phyloP scores from a whole-genome alignment of 805 yeast species.

The Debaryomyces maramus region DNA sequence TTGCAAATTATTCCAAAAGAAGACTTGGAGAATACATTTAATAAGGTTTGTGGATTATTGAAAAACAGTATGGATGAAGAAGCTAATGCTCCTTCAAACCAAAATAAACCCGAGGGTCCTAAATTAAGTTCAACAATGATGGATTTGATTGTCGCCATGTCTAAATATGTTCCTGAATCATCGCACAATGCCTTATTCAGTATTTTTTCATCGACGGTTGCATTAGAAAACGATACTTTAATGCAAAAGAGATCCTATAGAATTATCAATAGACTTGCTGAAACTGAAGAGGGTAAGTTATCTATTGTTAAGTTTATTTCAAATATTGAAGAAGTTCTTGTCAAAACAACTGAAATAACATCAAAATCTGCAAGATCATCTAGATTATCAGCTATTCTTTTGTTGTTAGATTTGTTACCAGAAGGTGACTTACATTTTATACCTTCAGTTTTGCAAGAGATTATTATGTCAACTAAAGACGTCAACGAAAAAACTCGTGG shows the following conservation, averaged over 20 bases:
- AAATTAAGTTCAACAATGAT: constrained; percentile 78
- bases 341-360: constrained; percentile 57
- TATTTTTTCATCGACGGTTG: constrained; percentile 72
- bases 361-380: constrained; percentile 78
- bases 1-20: constrained; percentile 64
- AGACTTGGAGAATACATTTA: constrained; percentile 74
- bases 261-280: constrained; percentile 67
- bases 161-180: constrained; percentile 72
- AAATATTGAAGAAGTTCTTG: constrained; percentile 60
- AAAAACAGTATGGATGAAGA: constrained; percentile 72
- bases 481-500: constrained; percentile 90
- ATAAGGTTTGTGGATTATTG: constrained; percentile 79
- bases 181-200: constrained; percentile 72
- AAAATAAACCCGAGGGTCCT: constrained; percentile 39
- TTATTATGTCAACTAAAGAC: constrained; percentile 87
- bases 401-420: constrained; percentile 65
- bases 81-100: constrained; percentile 26
- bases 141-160: constrained; percentile 86
- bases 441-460: constrained; percentile 81
- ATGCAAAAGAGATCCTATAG: constrained; percentile 90
- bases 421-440: constrained; percentile 66
- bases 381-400: constrained; percentile 66
- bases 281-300: constrained; percentile 60
- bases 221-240: constrained; percentile 53
- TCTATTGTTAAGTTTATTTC: constrained; percentile 53